Evolutionary conservation across 106 monocot genomes (phyloP).

Genomic region (Narthecium ossifragum): DNA sequence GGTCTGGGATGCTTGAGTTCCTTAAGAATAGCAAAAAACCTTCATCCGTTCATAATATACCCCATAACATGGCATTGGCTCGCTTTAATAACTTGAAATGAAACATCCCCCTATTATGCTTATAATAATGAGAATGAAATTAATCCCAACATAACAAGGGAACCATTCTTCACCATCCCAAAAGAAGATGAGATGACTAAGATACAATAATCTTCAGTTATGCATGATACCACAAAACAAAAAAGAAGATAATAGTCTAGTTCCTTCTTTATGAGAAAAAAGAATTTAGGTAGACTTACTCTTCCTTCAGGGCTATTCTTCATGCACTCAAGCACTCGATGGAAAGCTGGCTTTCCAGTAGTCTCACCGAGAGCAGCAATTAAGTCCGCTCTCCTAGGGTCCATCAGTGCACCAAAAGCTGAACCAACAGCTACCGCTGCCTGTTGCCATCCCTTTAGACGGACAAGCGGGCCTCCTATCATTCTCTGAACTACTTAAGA

Average conservation of each 20-base stretch:
- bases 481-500: slow-evolving; percentile 5
- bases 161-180: no score
- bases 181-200: no score
- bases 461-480: slow-evolving; percentile 47
- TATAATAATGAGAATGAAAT: no score
- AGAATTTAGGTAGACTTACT: slow-evolving; percentile 25
- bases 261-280: no score
- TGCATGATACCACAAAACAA: background rate
- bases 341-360: slow-evolving; percentile 82
- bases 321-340: slow-evolving; percentile 71
- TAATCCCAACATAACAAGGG: no score
- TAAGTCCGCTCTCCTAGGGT: slow-evolving; percentile 87
- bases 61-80: no score
- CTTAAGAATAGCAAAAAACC: no score
- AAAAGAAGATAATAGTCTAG: background rate
- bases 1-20: no score
- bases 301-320: slow-evolving; percentile 69
- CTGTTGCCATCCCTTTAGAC: slow-evolving; percentile 81
- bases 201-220: no score
- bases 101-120: no score
- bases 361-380: slow-evolving; percentile 97
- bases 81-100: no score
- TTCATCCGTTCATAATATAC: no score
- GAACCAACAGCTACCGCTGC: slow-evolving; percentile 83
- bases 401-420: slow-evolving; percentile 75